Base-by-base conservation (phyloP, 345 rosid species). In the Turritis glabra region DNA sequence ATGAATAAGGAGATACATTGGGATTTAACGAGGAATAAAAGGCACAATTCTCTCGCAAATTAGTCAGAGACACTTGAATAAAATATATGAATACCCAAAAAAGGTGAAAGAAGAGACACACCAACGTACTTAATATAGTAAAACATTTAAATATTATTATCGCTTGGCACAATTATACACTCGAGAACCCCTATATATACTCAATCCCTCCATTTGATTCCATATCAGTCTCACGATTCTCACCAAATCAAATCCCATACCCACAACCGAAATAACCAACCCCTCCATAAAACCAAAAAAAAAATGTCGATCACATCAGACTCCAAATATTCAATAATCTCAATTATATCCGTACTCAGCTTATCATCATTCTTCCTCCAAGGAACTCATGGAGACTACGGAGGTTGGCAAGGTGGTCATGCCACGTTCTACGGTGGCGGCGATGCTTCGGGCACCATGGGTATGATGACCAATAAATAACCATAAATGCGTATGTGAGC, bases 391-490 rank as follows among this genome's bases (percentile, higher is more conserved):
- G 95, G 80, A 7, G 90, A 89, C 79, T 37, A 67, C 47, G 93
- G 91, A 3, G 95, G 91, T 3, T 90, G 98, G 97, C 66, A 85
- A 71, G 22, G 85, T 18, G 91, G 83, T 3, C 93, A 88, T 54
- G 96, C 93, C 48, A 90, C 96, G 11, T 90, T 90, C 75, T 90
- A 90, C 64, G 96, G 96, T 5, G 96, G 93, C 2, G 90, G 86
- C 0, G 96, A 90, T 32, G 96, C 96, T 25, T 83, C 93, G 29
- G 91, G 93, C 82, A 90, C 96, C 43, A 90, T 90, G 93, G 93
- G 96, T 88, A 73, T 7, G 87, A 69, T 10, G 65, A 53, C 72
- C 2, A 44, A 12, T 32, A 9, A 51, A 5, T 5, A 25, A 19
- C 8, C 2, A 5, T 2, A 46, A 21, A 38, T 17, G 29, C 62